Percentiles rank a stretch among this genome's conserved stretches.
Evolutionary conservation across 2,329 filamentous ascomycete species (phyloP).

Genomic region (Hypoxylon sp.): DNA sequence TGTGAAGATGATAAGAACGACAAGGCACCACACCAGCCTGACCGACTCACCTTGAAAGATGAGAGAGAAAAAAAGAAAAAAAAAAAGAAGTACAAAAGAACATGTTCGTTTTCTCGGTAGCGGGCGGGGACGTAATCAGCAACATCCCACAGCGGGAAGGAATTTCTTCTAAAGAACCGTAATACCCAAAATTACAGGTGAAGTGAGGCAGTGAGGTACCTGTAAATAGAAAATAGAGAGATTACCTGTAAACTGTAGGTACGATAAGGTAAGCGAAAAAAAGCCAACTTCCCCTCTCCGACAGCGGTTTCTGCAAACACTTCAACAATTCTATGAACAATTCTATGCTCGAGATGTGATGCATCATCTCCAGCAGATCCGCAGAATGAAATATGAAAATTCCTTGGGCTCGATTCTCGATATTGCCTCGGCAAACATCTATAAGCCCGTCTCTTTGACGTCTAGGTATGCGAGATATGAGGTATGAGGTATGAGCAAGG

Average conservation of each 20-base stretch:
- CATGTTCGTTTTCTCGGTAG: background rate
- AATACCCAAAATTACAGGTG: background rate
- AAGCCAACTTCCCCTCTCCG: conserved; percentile 11
- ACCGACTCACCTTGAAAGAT: background rate
- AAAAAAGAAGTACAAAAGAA: background rate
- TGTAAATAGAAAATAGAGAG: conserved; percentile 3
- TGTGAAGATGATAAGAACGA: background rate
- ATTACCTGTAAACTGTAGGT: too few relatives aligned
- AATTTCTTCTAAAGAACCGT: conserved; percentile 11
- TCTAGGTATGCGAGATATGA: background rate
- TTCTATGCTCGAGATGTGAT: background rate
- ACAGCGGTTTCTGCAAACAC: too few relatives aligned
- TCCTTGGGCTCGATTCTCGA: background rate
- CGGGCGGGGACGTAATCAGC: background rate
- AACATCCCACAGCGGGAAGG: conserved; percentile 1
- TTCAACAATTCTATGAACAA: background rate
- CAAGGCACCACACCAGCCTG: too few relatives aligned
- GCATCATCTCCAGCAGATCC: background rate
- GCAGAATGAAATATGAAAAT: background rate
- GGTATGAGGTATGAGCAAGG: background rate
- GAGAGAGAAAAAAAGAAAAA: background rate
- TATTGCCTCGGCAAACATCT: background rate
- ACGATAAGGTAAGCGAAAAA: background rate
- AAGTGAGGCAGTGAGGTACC: background rate
- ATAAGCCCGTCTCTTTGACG: background rate